Evolutionary conservation across 2,329 filamentous ascomycete genomes (phyloP), one percentile per base, ranked within the genome.

Genomic region (Pseudocercospora vitis): DNA sequence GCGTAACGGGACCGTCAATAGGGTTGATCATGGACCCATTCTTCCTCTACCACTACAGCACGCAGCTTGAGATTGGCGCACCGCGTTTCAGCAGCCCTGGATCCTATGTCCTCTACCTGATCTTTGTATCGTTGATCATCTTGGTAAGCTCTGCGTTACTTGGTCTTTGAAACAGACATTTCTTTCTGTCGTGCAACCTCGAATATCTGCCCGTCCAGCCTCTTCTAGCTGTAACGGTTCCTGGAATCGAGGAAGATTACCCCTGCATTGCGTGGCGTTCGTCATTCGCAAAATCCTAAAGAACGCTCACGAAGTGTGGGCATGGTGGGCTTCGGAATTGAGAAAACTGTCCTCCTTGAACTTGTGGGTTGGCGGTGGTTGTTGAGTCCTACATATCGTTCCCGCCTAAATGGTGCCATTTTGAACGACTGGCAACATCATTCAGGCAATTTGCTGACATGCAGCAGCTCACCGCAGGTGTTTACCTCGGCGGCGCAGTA

Each of bases 71-170:
- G 76, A 80, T 74, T 35, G 79, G 81, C 60, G 88, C 87, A 57
- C 74, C 85, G 49, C 84, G 88, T 55, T 92, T 96, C 70, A 74
- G 78, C 35, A 79, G 81, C 62, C 87, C 87, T 53, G 91, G 89
- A 68, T 88, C 94, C 69, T 82, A 94, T 64, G 78, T 94, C 58
- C 85, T 85, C 74, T 96, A 95, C 70, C 74, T 95, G 63, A 73
- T 85, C 55, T 94, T 94, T 69, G 80, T 91, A 64, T 78, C 81
- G 63, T 73, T 74, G 48, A 74, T 86, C 66, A 92, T 94, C 61
- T 69, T 90, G 77, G 91, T 96, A 89, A 84, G 91, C 52, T 18
- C 46, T 19, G 18, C 39, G 33, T 12, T 19, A 18, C 9, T 51
- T 58, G 53, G 53, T 49, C 42, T 59, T 21, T 23, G 14, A 60